Base-by-base conservation (phyloP, 2,329 filamentous ascomycete species). In the Stemphylium lycopersici region DNA sequence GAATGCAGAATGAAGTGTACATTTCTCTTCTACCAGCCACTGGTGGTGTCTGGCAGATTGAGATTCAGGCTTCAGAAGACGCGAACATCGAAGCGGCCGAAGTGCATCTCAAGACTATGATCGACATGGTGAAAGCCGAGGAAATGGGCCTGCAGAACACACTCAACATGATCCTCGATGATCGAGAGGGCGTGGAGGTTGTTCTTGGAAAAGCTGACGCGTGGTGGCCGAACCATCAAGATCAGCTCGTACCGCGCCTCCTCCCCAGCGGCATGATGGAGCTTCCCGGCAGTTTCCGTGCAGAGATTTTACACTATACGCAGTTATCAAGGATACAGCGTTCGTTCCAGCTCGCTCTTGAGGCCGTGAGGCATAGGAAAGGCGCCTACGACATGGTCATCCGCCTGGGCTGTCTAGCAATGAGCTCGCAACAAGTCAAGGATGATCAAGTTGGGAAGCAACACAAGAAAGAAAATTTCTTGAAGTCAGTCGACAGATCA, bases 321-420 rank as follows among this genome's bases (percentile, higher is more conserved):
- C 46, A 68, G 16, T 41, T 68, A 1, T 38, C 33, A 7, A 31
- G n/a, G 1, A 61, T 73, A 22, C 63, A 66, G 20, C n/a, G 49
- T 4, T 48, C 62, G 1, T 47, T 74, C 22, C 42, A 54, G 4
- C 26, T 39, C 4, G 50, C 58, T 24, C 61, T 74, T 26, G 66
- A 71, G 8, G 46, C 48, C n/a, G 56, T 66, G 11, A 55, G 61
- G 29, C 62, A 58, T 32, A 62, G 65, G 31, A 68, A 56, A 31
- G 67, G 69, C 4, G 51, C 58, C 1, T 73, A 68, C 26, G 67
- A 72, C 13, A 62, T 74, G 18, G 49, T 50, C 7, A 59, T 74
- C 2, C 68, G 66, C 2, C 57, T 69, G 15, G 70, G 71, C 7
- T 66, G 63, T 26, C 33, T 73, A 15, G 66, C 56, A 4, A 45